A percentile compares a stretch with the other conserved stretches of the same genome.
Conservation (phyloP, 2,329 filamentous ascomycete species). For the Colletotrichum echinochloae region DNA sequence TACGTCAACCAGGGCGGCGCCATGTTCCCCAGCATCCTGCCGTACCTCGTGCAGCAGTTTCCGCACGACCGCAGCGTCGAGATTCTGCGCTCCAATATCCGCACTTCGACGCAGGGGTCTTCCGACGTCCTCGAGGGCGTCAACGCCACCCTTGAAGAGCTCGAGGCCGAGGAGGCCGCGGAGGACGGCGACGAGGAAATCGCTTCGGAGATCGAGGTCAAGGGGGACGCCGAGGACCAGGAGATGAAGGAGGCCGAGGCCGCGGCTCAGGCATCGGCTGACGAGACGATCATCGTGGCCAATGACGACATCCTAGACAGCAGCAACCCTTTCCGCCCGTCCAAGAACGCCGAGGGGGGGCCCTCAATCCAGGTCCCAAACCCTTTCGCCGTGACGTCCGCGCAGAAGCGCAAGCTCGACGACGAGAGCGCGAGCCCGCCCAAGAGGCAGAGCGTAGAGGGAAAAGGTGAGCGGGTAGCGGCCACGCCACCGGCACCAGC, state of each 20-base stretch:
- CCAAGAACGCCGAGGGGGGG: conserved; percentile 39
- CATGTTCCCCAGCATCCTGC: conserved; percentile 79
- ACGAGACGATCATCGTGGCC: conserved; percentile 29
- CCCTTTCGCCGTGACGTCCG: conserved; percentile 35
- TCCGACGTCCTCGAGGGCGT: conserved; percentile 25
- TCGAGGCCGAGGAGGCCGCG: conserved; percentile 49
- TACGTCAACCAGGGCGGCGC: conserved; percentile 72
- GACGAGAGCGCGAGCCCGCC: conserved; percentile 45
- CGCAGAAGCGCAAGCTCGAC: conserved; percentile 58
- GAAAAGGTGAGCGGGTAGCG: conserved; percentile 18
- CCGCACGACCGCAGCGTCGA: conserved; percentile 76
- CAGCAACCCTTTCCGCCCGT: conserved; percentile 52
- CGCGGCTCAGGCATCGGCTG: neutral
- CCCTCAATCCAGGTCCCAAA: conserved; percentile 38
- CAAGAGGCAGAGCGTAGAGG: conserved; percentile 42
- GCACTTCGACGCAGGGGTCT: conserved; percentile 48
- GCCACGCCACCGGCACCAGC: conserved; percentile 19
- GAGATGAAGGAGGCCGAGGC: conserved; percentile 44
- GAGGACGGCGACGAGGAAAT: conserved; percentile 62
- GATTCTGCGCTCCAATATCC: conserved; percentile 72
- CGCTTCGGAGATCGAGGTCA: conserved; percentile 50
- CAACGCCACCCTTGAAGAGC: conserved; percentile 46
- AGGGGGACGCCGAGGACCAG: conserved; percentile 51
- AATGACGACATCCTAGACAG: conserved; percentile 12
- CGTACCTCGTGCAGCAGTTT: conserved; percentile 78